A percentile compares a stretch with the other conserved stretches of the same genome.
Conservation (phyloP, 2,329 filamentous ascomycete genomes). For the Orbilia oligospora region DNA sequence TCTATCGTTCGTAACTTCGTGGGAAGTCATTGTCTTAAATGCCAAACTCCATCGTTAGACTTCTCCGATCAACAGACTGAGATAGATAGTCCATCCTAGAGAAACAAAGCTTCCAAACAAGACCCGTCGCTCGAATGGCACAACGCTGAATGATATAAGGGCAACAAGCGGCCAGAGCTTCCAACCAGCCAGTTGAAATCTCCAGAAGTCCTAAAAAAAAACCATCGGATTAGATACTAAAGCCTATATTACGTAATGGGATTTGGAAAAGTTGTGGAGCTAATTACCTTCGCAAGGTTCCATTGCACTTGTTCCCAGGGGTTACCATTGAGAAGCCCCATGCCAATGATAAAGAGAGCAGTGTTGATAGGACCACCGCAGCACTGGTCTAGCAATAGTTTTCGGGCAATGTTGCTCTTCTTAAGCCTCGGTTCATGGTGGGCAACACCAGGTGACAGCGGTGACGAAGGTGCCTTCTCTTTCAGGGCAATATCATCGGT, state of each 20-base stretch:
- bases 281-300: slow-evolving; percentile 66
- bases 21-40: background rate
- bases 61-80: slow-evolving; percentile 68
- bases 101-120: slow-evolving; percentile 71
- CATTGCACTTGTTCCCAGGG: slow-evolving; percentile 65
- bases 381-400: slow-evolving; percentile 74
- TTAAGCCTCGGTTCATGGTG: slow-evolving; percentile 64
- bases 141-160: slow-evolving; percentile 70
- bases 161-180: slow-evolving; percentile 72
- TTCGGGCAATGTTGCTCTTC: slow-evolving; percentile 70
- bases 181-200: slow-evolving; percentile 70
- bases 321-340: slow-evolving; percentile 70
- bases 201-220: slow-evolving; percentile 37
- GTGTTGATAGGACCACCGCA: slow-evolving; percentile 73
- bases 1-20: slow-evolving; percentile 26
- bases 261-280: background rate
- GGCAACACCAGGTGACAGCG: slow-evolving; percentile 10
- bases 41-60: slow-evolving; percentile 13
- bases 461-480: slow-evolving; percentile 39
- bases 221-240: background rate
- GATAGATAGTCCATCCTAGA: slow-evolving; percentile 71
- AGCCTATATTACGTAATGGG: background rate
- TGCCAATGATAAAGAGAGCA: slow-evolving; percentile 72
- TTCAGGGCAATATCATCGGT: slow-evolving; percentile 54
- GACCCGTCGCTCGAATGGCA: slow-evolving; percentile 71